Base-by-base conservation (phyloP, 192 early-diverging fungal species). In the Coemansia sp. region DNA sequence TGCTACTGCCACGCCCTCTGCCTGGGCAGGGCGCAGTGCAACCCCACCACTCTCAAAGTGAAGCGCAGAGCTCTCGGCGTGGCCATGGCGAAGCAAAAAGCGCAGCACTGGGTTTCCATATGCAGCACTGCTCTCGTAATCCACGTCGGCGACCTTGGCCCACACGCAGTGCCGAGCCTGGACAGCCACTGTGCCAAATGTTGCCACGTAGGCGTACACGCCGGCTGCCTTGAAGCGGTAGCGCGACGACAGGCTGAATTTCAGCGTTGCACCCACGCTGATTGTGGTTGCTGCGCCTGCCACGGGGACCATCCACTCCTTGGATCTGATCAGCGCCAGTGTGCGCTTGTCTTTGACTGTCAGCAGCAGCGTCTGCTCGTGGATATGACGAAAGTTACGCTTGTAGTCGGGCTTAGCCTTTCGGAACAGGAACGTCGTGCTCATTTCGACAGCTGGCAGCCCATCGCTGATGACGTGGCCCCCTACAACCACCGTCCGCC, bases 401-500 rank as follows among this genome's bases (percentile, higher is more conserved):
- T 91, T 87, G 79, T 90, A 97, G 79, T 98, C 95, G 33, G 84
- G 84, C 65, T 94, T 97, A 31, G 78, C 78, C 39, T 95, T 95
- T 74, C 96, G 92, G 87, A 94, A 95, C 85, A 98, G 88, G 89
- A 98, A 98, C 64, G 90, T 88, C 55, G 87, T 90, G 55, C 90
- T 92, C 44, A 98, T 91, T 84, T 97, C 94, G 74, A 96, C 86
- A n/a, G 95, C 84, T n/a, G 92, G 89, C 77, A 89, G 83, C 71
- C 87, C 86, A 13, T 90, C 88, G 70, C 91, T 90, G 62, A 87
- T 83, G 31, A 96, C 85, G 36, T 88, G 81, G 22, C 92, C 93
- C 86, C 89, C 89, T 79, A 98, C 94, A 91, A 90, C 50, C 95
- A 91, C 73, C 91, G 86, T 87, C 97, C 97, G 65, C 96, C 96